These are phyloP conservation scores for Coniochaeta prunicola DNA, from an alignment of 2,329 filamentous ascomycete genomes.

Conservation along the genomic window DNA sequence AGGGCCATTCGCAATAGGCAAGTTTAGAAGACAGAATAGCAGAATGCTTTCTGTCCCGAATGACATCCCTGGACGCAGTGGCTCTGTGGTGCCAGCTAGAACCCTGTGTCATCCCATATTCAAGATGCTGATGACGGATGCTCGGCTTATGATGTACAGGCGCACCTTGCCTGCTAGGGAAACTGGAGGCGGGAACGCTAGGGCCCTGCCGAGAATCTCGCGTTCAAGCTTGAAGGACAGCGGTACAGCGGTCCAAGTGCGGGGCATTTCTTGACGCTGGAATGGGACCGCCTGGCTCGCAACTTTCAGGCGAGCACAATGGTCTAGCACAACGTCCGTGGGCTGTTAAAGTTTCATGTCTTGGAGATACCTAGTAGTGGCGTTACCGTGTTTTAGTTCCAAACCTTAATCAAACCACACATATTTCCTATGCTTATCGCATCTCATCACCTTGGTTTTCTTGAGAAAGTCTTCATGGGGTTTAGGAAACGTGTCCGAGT, in stretches of 20 bases:
- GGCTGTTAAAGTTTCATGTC: neutral
- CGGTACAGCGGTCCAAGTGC: neutral
- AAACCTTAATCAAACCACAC: neutral
- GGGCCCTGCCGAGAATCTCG: neutral
- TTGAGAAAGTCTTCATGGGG: no score
- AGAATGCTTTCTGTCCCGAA: neutral
- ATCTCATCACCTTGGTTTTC: neutral
- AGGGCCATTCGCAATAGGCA: neutral
- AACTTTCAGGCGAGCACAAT: neutral
- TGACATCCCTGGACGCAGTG: neutral
- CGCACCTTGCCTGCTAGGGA: neutral
- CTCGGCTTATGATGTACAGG: neutral
- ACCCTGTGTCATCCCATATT: neutral
- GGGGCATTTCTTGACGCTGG: neutral
- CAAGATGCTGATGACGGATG: neutral
- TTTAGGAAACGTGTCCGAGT: neutral
- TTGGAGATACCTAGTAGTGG: neutral
- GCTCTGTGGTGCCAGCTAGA: neutral
- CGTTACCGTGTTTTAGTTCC: neutral
- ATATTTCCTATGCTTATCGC: neutral
- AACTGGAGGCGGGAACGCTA: neutral
- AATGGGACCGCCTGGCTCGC: neutral
- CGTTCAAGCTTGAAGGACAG: no score
- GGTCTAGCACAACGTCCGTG: neutral
- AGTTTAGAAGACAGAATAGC: neutral